Percentiles rank a stretch among this genome's conserved stretches.
Evolutionary conservation across 139 green algal species (phyloP).

Genomic region (Micractinium sp.): DNA sequence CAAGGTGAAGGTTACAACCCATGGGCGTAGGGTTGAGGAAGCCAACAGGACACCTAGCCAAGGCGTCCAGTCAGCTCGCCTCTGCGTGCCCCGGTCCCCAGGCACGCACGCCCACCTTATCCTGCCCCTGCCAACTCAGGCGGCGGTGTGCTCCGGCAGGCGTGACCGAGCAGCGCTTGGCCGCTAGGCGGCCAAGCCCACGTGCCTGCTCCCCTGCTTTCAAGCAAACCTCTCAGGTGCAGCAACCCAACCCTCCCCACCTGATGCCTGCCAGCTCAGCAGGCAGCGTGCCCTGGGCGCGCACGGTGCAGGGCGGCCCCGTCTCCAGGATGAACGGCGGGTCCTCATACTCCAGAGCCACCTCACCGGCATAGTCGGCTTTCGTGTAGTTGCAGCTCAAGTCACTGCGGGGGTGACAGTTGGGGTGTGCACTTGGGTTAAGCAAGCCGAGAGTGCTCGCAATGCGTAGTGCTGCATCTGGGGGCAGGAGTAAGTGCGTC

Average conservation of each 20-base stretch:
- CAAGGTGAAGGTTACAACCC: too few relatives aligned
- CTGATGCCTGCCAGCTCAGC: neutral
- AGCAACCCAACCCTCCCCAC: neutral
- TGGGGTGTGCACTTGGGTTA: neutral
- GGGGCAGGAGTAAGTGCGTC: too few relatives aligned
- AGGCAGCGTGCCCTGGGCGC: neutral
- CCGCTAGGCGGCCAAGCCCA: neutral
- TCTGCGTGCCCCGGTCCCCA: too few relatives aligned
- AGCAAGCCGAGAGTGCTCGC: neutral
- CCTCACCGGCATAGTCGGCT: neutral
- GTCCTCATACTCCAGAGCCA: conserved; percentile 1
- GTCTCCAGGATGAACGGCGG: neutral
- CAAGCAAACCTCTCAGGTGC: too few relatives aligned
- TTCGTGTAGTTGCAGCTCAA: neutral
- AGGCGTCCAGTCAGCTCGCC: too few relatives aligned
- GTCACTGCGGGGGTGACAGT: neutral
- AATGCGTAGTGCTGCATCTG: too few relatives aligned
- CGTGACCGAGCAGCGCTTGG: too few relatives aligned
- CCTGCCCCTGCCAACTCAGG: too few relatives aligned
- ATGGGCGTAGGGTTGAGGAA: neutral
- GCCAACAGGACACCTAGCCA: too few relatives aligned
- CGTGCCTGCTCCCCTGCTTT: too few relatives aligned
- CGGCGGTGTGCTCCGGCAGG: too few relatives aligned
- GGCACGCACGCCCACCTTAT: too few relatives aligned
- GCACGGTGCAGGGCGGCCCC: neutral